Percentiles rank a stretch among this genome's conserved stretches.
Conservation (phyloP, 2,329 filamentous ascomycete genomes). For the Fusarium chaquense region DNA sequence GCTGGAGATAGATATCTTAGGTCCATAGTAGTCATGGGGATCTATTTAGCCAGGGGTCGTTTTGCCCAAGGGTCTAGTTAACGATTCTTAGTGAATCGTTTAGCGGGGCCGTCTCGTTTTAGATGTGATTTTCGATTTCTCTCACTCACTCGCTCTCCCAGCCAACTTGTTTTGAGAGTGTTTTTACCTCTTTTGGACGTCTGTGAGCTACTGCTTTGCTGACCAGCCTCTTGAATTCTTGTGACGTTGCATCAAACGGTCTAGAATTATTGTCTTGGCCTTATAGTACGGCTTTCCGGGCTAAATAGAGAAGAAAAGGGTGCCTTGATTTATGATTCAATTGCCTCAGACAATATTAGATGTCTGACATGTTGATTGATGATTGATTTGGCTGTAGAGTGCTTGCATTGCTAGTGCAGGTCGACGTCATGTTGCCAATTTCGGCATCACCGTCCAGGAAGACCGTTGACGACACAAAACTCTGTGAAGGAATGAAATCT, state of each 20-base stretch:
- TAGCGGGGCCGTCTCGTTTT: conserved; percentile 9
- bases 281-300: neutral
- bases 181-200: conserved; percentile 29
- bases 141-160: neutral
- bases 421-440: conserved; percentile 29
- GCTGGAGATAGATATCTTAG: neutral
- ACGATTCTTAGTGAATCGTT: conserved; percentile 1
- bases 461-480: neutral
- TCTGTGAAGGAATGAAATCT: neutral
- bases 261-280: conserved; percentile 15
- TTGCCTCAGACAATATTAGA: neutral
- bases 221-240: conserved; percentile 33
- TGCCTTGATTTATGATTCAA: conserved; percentile 16
- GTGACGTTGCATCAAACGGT: conserved; percentile 22
- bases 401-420: conserved; percentile 38
- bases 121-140: conserved; percentile 5
- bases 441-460: conserved; percentile 26
- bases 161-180: conserved; percentile 31
- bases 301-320: neutral
- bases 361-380: neutral
- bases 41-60: neutral
- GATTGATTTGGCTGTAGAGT: conserved; percentile 26
- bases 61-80: neutral
- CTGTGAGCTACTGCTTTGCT: neutral
- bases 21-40: too few species aligned